Percentiles rank a stretch among this genome's conserved stretches.
Conservation (phyloP, 352 stramenopile genomes). For the Globisporangium rhizosaccharum region DNA sequence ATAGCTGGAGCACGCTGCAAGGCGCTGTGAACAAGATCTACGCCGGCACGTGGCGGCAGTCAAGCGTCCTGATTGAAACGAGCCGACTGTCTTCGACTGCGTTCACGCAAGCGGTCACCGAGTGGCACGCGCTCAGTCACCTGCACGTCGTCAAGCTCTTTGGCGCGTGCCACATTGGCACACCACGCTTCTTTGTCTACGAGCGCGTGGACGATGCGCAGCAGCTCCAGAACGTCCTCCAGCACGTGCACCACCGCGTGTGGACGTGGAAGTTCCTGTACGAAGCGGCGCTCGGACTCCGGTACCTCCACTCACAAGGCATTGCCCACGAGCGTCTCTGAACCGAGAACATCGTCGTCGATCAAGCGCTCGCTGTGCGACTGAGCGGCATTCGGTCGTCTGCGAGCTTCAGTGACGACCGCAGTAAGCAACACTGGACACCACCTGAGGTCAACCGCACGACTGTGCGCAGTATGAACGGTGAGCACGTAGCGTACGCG, state of each 20-base stretch:
- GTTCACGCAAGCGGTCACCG: not conserved
- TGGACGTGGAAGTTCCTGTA: conserved; percentile 13
- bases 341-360: conserved; percentile 9
- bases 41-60: conserved; percentile 3
- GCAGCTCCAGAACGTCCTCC: not conserved
- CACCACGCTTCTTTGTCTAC: not conserved
- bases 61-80: conserved; percentile 3
- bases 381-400: not conserved
- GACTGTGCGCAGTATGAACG: too few relatives aligned
- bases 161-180: not conserved
- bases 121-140: conserved; percentile 8
- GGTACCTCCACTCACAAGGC: conserved; percentile 20
- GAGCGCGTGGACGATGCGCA: not conserved
- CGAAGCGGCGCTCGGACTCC: conserved; percentile 19
- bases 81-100: not conserved
- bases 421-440: not conserved
- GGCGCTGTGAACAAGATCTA: not conserved
- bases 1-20: not conserved
- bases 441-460: conserved; percentile 2
- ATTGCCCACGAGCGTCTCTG: conserved; percentile 16
- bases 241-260: not conserved
- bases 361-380: conserved; percentile 7
- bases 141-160: conserved; percentile 9
- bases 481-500: not conserved
- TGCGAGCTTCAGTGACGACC: not conserved